Percentiles rank a stretch among this genome's conserved stretches.
Conservation (phyloP, 768 basidiomycete species). For the Lactarius tabidus region DNA sequence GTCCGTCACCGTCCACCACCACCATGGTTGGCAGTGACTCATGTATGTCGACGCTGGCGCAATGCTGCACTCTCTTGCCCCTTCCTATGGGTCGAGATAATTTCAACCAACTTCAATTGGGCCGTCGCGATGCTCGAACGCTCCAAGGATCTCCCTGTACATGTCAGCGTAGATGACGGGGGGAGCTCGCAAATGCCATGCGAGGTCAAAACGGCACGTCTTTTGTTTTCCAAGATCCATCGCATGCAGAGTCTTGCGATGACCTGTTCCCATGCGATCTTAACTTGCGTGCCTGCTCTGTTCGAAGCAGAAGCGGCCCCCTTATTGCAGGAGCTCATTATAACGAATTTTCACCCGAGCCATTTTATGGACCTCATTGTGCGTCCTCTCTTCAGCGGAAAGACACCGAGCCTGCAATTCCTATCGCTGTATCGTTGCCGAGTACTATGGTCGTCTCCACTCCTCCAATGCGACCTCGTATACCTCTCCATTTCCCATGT, state of each 20-base stretch:
- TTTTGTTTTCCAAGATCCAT: constrained; percentile 15
- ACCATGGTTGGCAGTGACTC: constrained; percentile 20
- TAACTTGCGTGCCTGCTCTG: constrained; percentile 13
- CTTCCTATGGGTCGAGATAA: constrained; percentile 20
- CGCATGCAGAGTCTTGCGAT: constrained; percentile 20
- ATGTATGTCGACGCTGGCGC: constrained; percentile 24
- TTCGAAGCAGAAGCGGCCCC: constrained; percentile 14
- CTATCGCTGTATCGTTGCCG: constrained; percentile 17
- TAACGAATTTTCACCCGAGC: constrained; percentile 17
- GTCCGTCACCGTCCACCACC: constrained; percentile 16
- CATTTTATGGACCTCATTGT: constrained; percentile 5
- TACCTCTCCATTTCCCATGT: constrained; percentile 23
- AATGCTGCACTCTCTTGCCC: constrained; percentile 17
- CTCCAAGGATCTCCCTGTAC: constrained; percentile 18
- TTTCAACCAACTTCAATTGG: constrained; percentile 21
- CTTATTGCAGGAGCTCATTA: constrained; percentile 16
- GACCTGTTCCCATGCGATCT: constrained; percentile 8
- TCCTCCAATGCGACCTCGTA: constrained; percentile 21
- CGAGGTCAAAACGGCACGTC: constrained; percentile 5
- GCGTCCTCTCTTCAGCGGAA: constrained; percentile 14
- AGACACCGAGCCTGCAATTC: constrained; percentile 16
- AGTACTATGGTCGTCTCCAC: constrained; percentile 20
- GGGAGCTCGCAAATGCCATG: constrained; percentile 8
- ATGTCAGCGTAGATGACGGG: constrained; percentile 19
- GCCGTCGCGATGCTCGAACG: constrained; percentile 21